Conservation (phyloP, 176 grass and related monocot genomes). For the Musa troglodytarum region DNA sequence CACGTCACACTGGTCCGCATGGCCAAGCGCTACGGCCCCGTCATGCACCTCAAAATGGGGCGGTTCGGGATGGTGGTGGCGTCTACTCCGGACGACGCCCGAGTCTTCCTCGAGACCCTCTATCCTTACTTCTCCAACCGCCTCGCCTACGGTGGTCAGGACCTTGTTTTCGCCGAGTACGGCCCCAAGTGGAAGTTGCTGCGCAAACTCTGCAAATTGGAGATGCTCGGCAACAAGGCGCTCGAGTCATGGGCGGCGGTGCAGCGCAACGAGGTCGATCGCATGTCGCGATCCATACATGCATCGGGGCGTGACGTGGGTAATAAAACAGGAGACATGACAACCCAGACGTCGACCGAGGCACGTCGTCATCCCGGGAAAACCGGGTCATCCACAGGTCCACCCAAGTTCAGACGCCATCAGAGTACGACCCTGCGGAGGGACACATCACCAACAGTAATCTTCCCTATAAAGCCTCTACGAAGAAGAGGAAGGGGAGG, state of each 20-base stretch:
- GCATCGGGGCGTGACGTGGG: too few species aligned
- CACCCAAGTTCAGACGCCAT: too few species aligned
- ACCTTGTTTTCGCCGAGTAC: conserved; percentile 4
- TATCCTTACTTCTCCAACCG: conserved; percentile 10
- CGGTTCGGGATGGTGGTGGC: background rate
- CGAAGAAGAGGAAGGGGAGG: too few species aligned
- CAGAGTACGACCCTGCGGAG: too few species aligned
- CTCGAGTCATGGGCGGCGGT: background rate
- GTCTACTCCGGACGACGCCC: conserved; percentile 4
- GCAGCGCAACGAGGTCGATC: background rate
- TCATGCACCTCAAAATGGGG: conserved; percentile 12
- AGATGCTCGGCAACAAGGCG: conserved; percentile 8
- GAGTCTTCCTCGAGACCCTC: conserved; percentile 7
- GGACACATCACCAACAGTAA: too few species aligned
- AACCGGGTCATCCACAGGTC: too few species aligned
- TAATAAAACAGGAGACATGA: too few species aligned
- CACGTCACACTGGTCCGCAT: background rate
- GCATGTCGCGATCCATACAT: too few species aligned
- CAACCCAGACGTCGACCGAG: too few species aligned
- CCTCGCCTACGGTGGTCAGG: background rate
- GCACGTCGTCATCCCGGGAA: too few species aligned
- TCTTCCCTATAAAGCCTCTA: too few species aligned
- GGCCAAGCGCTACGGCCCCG: background rate
- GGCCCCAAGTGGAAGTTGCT: conserved; percentile 3
- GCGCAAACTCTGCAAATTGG: background rate